Percentiles rank a stretch among this genome's conserved stretches.
Evolutionary conservation across 2,329 filamentous ascomycete species (phyloP).

Genomic region (Botrytis byssoidea): DNA sequence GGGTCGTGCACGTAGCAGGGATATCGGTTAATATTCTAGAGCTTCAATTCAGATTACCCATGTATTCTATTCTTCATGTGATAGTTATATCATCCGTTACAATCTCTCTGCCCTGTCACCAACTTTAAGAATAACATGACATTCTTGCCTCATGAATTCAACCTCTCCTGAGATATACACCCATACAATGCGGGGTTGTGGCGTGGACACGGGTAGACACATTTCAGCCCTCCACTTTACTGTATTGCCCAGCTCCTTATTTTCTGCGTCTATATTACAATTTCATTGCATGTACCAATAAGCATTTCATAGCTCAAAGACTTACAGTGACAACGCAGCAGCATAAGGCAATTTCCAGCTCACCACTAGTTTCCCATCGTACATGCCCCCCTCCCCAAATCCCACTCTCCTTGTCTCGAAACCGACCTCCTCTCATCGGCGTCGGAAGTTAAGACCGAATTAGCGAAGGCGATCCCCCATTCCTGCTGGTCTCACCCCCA

Average conservation of each 20-base stretch:
- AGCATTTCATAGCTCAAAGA: neutral
- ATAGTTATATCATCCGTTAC: neutral
- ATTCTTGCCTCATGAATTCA: neutral
- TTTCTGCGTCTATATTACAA: neutral
- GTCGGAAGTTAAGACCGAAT: conserved; percentile 7
- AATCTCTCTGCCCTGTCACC: neutral
- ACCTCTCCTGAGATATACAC: neutral
- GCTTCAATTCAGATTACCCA: neutral
- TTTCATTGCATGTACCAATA: neutral
- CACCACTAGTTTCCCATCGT: neutral
- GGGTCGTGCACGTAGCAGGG: too few species aligned
- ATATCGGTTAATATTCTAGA: neutral
- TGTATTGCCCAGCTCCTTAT: neutral
- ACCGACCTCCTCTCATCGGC: neutral
- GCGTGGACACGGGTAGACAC: conserved; percentile 1
- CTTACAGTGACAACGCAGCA: neutral
- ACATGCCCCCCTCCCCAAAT: neutral
- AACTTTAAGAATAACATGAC: neutral
- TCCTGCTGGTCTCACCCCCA: neutral
- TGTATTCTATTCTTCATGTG: neutral
- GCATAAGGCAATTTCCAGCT: neutral
- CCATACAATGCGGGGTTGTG: conserved; percentile 1
- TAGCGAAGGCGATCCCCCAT: conserved; percentile 7
- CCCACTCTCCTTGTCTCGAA: conserved; percentile 4
- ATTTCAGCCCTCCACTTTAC: conserved; percentile 2